Percentiles rank a stretch among this genome's conserved stretches.
phyloP scores from a whole-genome alignment of 768 basidiomycete species.

The Neoboletus magnificus region DNA sequence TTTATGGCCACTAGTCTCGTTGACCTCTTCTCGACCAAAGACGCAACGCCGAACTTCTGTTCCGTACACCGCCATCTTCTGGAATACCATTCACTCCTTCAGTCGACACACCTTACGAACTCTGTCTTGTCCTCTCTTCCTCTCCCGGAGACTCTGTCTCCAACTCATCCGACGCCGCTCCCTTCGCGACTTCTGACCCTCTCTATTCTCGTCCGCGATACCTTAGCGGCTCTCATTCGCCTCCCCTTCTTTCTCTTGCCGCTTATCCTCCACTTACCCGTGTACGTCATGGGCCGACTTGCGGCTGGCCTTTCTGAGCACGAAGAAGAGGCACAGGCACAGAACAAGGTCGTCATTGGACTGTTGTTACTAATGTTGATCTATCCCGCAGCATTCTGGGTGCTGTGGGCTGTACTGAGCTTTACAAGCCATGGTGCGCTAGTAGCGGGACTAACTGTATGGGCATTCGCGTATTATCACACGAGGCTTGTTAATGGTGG shows the following conservation, averaged over 20 bases:
- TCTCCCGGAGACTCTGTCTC: constrained; percentile 80
- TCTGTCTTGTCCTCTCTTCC: constrained; percentile 80
- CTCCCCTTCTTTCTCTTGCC: constrained; percentile 91
- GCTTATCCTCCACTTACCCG: constrained; percentile 76
- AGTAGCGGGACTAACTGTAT: constrained; percentile 65
- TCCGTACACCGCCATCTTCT: constrained; percentile 68
- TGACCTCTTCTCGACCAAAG: constrained; percentile 77
- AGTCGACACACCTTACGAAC: constrained; percentile 81
- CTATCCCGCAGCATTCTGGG: constrained; percentile 82
- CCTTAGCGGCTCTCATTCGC: constrained; percentile 62
- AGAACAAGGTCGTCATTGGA: constrained; percentile 94
- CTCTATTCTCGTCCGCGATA: constrained; percentile 72
- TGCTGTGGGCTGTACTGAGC: constrained; percentile 80
- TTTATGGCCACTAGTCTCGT: constrained; percentile 62
- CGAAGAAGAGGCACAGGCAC: constrained; percentile 93
- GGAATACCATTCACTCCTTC: constrained; percentile 84
- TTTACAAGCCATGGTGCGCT: constrained; percentile 73
- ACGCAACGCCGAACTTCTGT: constrained; percentile 56
- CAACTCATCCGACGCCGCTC: constrained; percentile 61
- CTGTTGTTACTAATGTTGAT: constrained; percentile 68
- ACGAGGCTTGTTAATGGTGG: constrained; percentile 80
- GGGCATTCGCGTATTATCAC: constrained; percentile 82
- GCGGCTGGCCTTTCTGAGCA: constrained; percentile 74
- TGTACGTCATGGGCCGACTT: constrained; percentile 75
- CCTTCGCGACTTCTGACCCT: constrained; percentile 84